phyloP scores from a whole-genome alignment of 2,329 filamentous ascomycete species.

The Verticillium dahliae region DNA sequence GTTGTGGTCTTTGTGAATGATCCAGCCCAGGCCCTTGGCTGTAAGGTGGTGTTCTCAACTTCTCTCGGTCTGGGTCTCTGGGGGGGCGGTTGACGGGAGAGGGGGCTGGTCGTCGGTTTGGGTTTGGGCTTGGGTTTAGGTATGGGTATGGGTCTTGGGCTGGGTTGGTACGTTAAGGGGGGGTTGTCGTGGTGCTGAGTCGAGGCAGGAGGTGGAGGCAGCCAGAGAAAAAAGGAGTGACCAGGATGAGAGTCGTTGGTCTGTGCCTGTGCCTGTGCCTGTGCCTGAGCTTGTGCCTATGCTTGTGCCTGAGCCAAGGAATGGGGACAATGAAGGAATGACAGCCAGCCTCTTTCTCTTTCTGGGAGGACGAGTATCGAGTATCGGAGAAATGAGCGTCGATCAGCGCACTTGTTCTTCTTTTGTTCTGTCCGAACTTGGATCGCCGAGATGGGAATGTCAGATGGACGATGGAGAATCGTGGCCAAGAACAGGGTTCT shows the following conservation, averaged over 20 bases:
- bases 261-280: not conserved
- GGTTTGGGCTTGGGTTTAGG: not conserved
- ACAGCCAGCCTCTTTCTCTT: not conserved
- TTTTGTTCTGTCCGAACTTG: not conserved
- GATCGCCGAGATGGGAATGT: not conserved
- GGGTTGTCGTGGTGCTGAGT: not conserved
- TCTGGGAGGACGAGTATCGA: not conserved
- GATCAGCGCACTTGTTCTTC: not conserved
- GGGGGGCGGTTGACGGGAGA: not conserved
- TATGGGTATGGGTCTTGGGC: not conserved
- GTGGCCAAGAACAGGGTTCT: not conserved
- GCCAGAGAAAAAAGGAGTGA: slow-evolving; percentile 3
- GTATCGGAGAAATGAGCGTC: not conserved
- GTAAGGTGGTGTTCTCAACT: not conserved
- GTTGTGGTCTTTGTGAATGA: not conserved
- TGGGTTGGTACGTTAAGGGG: not conserved
- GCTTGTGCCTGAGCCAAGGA: not conserved
- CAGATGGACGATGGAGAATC: not conserved
- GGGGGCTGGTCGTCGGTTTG: not conserved
- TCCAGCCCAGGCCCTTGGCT: not conserved
- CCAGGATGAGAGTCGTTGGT: not conserved
- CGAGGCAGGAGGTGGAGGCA: not conserved
- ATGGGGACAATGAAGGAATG: not conserved
- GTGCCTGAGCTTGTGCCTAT: not conserved
- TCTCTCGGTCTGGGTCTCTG: not conserved